A percentile compares a stretch with the other conserved stretches of the same genome.
phyloP scores from a whole-genome alignment of 352 stramenopile species.

The Phytophthora brassicae region DNA sequence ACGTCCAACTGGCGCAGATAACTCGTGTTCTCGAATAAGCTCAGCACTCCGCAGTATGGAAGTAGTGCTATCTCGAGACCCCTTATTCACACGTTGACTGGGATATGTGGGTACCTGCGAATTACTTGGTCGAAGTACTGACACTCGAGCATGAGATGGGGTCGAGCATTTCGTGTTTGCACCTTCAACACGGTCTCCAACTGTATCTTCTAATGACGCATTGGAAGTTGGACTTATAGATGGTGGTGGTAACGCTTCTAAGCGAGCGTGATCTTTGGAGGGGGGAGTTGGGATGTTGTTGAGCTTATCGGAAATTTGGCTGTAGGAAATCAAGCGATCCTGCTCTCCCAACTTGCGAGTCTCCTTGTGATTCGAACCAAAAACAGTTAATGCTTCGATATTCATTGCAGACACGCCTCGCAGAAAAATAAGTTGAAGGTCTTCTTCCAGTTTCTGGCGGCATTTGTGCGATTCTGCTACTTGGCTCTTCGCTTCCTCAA shows the following conservation, averaged over 20 bases:
- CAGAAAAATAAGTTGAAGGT: conserved; percentile 67
- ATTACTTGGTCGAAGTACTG: conserved; percentile 1
- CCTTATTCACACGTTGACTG: conserved; percentile 7
- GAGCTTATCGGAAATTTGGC: neutral
- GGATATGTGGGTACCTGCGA: conserved; percentile 7
- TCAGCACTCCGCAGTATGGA: conserved; percentile 40
- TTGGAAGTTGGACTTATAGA: neutral
- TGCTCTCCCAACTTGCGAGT: conserved; percentile 7
- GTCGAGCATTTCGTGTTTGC: neutral
- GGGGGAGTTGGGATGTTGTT: neutral
- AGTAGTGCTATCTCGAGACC: conserved; percentile 13
- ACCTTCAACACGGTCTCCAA: neutral
- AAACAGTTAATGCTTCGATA: conserved; percentile 66
- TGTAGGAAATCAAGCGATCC: conserved; percentile 1
- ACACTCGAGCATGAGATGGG: neutral
- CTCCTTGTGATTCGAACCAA: conserved; percentile 53
- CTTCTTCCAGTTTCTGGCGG: conserved; percentile 54
- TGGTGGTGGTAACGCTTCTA: neutral
- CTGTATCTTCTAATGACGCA: neutral
- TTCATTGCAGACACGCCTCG: conserved; percentile 78
- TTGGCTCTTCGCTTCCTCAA: conserved; percentile 40
- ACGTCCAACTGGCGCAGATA: conserved; percentile 6
- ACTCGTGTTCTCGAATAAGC: conserved; percentile 38
- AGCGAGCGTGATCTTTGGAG: neutral
- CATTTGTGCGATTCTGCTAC: conserved; percentile 41